Evolutionary conservation across 2,329 filamentous ascomycete genomes (phyloP).

Genomic region (Phyllosticta paracitricarpa): DNA sequence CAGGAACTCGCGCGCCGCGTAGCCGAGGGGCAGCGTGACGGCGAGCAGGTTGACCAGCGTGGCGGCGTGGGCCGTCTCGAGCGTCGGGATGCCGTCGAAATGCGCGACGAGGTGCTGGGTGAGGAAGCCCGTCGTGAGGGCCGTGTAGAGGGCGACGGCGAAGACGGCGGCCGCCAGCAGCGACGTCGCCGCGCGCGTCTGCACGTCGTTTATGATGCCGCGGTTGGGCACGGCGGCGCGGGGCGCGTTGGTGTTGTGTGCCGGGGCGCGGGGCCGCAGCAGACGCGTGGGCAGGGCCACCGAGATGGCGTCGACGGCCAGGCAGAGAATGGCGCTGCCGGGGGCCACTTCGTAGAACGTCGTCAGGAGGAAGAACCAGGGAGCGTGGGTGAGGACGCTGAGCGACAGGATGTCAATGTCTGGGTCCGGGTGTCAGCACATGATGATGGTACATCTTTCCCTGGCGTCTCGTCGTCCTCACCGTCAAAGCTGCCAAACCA

Average conservation of each 20-base stretch:
- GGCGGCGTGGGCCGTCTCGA: slow-evolving; percentile 58
- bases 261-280: slow-evolving; percentile 56
- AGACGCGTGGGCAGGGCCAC: slow-evolving; percentile 65
- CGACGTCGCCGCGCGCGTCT: slow-evolving; percentile 47
- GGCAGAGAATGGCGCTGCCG: slow-evolving; percentile 49
- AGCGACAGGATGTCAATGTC: slow-evolving; percentile 36
- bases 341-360: slow-evolving; percentile 67
- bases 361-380: slow-evolving; percentile 63
- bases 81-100: slow-evolving; percentile 61
- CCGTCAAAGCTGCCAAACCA: slow-evolving; percentile 70
- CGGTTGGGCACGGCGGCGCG: slow-evolving; percentile 28
- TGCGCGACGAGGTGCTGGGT: slow-evolving; percentile 62
- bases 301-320: slow-evolving; percentile 59
- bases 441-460: neutral
- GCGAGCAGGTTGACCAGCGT: slow-evolving; percentile 39
- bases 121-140: slow-evolving; percentile 56
- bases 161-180: slow-evolving; percentile 65
- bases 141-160: slow-evolving; percentile 58
- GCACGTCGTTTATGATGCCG: slow-evolving; percentile 28
- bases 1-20: slow-evolving; percentile 65
- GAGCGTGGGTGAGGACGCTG: slow-evolving; percentile 59
- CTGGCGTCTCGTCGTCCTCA: slow-evolving; percentile 26
- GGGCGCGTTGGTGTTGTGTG: slow-evolving; percentile 48
- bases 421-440: slow-evolving; percentile 17
- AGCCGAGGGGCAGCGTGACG: slow-evolving; percentile 57